phyloP scores from a whole-genome alignment of 2,329 filamentous ascomycete species.

The Salinomyces thailandicus region DNA sequence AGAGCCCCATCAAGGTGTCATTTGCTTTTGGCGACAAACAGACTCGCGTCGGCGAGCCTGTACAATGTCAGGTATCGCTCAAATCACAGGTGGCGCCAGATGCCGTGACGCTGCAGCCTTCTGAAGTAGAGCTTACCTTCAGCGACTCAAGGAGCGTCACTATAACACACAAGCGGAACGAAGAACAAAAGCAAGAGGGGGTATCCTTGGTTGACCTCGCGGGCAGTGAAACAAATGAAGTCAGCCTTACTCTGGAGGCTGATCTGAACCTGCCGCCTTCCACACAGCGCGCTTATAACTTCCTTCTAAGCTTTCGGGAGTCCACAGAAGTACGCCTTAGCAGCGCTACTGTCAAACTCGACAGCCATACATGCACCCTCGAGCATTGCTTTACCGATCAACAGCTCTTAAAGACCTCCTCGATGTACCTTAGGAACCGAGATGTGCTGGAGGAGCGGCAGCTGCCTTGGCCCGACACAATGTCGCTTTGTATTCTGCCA shows the following conservation, averaged over 20 bases:
- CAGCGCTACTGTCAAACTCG: slow-evolving; percentile 53
- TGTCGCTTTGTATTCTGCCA: slow-evolving; percentile 62
- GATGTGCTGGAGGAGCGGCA: slow-evolving; percentile 8
- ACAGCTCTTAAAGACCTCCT: slow-evolving; percentile 1
- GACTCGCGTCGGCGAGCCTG: slow-evolving; percentile 49
- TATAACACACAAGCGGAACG: background rate
- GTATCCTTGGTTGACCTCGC: too few species aligned
- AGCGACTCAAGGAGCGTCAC: slow-evolving; percentile 2
- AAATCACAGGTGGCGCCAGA: slow-evolving; percentile 37
- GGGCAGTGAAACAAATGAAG: background rate
- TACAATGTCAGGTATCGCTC: slow-evolving; percentile 46
- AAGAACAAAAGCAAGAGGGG: too few species aligned
- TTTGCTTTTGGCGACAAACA: slow-evolving; percentile 45
- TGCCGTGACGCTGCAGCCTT: slow-evolving; percentile 11
- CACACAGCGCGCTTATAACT: slow-evolving; percentile 35
- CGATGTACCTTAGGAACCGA: slow-evolving; percentile 8
- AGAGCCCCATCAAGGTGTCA: slow-evolving; percentile 35
- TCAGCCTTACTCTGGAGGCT: slow-evolving; percentile 26
- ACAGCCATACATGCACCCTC: slow-evolving; percentile 55
- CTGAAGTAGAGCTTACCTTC: slow-evolving; percentile 5
- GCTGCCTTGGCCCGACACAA: slow-evolving; percentile 35
- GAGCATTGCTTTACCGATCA: slow-evolving; percentile 48
- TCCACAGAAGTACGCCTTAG: slow-evolving; percentile 63
- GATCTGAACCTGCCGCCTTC: slow-evolving; percentile 58
- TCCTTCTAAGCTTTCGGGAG: slow-evolving; percentile 62